These are phyloP conservation scores for Coemansia erecta DNA, from an alignment of 192 early-diverging fungal genomes.

Conservation along the genomic window DNA sequence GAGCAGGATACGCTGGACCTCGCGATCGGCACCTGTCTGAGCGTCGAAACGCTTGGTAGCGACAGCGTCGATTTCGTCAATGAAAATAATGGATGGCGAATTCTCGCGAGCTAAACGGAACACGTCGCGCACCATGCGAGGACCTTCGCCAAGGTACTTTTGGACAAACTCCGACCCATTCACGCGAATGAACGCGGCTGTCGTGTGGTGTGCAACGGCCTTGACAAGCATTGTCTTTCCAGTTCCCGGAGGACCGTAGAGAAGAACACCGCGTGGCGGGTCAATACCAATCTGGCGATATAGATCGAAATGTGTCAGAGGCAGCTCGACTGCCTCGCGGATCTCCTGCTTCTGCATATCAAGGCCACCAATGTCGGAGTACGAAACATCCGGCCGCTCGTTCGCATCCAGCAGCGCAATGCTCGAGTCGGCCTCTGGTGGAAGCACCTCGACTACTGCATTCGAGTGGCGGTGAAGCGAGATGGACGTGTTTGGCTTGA, in stretches of 20 bases:
- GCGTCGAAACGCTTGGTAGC: conserved; percentile 98
- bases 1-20: conserved; percentile 96
- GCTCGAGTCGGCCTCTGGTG: conserved; percentile 92
- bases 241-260: conserved; percentile 99
- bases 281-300: conserved; percentile 99
- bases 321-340: conserved; percentile 95
- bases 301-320: conserved; percentile 96
- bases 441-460: conserved; percentile 94
- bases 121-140: conserved; percentile 95
- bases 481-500: conserved; percentile 92
- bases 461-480: conserved; percentile 97
- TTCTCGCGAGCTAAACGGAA: conserved; percentile 97
- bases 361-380: conserved; percentile 80
- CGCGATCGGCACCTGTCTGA: conserved; percentile 96
- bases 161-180: conserved; percentile 98
- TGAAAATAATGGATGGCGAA: conserved; percentile 96
- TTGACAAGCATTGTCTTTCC: conserved; percentile 99
- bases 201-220: conserved; percentile 97
- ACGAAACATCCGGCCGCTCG: conserved; percentile 79
- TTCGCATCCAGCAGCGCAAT: conserved; percentile 80
- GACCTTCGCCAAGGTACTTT: conserved; percentile 98
- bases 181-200: conserved; percentile 94
- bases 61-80: conserved; percentile 98
- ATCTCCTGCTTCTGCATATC: conserved; percentile 93
- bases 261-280: conserved; percentile 95